Conservation (phyloP, 1,284 basidiomycete species). For the Rhodotorula sp. region DNA sequence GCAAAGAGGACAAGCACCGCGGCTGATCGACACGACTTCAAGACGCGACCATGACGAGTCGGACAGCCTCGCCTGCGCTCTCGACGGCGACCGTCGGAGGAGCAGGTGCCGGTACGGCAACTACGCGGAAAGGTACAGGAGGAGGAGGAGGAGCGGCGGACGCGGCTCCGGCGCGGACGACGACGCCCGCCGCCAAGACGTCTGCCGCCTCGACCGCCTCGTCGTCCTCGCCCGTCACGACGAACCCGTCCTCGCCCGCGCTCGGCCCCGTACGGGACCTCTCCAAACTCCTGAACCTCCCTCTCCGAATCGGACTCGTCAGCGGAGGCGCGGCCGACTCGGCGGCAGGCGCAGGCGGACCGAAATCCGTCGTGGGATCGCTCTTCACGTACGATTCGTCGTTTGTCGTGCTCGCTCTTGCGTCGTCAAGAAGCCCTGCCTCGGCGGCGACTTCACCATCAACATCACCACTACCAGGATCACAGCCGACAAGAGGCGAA, state of each 20-base stretch:
- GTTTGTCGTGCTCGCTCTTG: conserved; percentile 23
- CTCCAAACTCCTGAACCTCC: conserved; percentile 23
- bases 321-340: background rate
- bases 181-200: background rate
- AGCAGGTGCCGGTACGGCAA: background rate
- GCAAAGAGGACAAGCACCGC: background rate
- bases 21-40: background rate
- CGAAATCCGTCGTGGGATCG: conserved; percentile 13
- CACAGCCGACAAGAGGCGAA: background rate
- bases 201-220: background rate
- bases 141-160: background rate
- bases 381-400: conserved; percentile 35
- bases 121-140: background rate
- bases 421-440: background rate
- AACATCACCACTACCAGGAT: background rate
- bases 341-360: background rate
- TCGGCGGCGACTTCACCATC: background rate
- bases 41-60: background rate
- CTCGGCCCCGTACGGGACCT: conserved; percentile 16
- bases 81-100: too few species aligned
- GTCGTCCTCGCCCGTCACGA: background rate
- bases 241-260: background rate
- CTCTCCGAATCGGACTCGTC: conserved; percentile 4
- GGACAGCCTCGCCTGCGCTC: conserved; percentile 5
- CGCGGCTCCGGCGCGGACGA: background rate